phyloP scores from a whole-genome alignment of 2,329 filamentous ascomycete genomes.

The Domatiomyces catenatus region DNA sequence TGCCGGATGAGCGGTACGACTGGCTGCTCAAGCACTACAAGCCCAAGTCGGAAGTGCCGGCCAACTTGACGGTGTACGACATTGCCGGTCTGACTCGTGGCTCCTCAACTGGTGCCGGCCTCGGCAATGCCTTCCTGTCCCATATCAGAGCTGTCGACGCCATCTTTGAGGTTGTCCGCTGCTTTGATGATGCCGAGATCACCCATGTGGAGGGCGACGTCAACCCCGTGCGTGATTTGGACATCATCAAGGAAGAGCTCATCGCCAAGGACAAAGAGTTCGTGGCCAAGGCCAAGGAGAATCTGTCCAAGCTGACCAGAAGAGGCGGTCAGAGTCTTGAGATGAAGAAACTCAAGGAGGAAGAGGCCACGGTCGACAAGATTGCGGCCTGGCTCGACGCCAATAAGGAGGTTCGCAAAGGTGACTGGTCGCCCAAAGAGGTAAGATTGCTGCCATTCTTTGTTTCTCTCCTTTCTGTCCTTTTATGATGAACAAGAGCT shows the following conservation, averaged over 20 bases:
- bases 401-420: constrained; percentile 88
- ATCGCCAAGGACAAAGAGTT: constrained; percentile 93
- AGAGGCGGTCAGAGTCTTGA: constrained; percentile 89
- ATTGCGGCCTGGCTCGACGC: constrained; percentile 67
- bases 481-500: constrained; percentile 95
- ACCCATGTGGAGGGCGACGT: constrained; percentile 99
- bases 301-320: constrained; percentile 82
- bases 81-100: constrained; percentile 93
- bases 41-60: constrained; percentile 91
- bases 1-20: constrained; percentile 90
- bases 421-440: constrained; percentile 83
- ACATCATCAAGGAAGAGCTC: constrained; percentile 93
- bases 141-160: constrained; percentile 97
- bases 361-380: constrained; percentile 86
- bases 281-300: constrained; percentile 85
- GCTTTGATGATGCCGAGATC: constrained; percentile 98
- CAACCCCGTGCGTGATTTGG: constrained; percentile 80
- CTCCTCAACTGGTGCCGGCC: constrained; percentile 90
- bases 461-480: constrained; percentile 12
- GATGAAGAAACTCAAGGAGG: constrained; percentile 93
- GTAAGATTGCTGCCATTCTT: constrained; percentile 42
- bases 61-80: constrained; percentile 95
- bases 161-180: constrained; percentile 92
- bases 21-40: constrained; percentile 95
- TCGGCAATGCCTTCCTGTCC: constrained; percentile 94